phyloP scores from a whole-genome alignment of 1,139 yeast genomes.

The Candida freyschussii region DNA sequence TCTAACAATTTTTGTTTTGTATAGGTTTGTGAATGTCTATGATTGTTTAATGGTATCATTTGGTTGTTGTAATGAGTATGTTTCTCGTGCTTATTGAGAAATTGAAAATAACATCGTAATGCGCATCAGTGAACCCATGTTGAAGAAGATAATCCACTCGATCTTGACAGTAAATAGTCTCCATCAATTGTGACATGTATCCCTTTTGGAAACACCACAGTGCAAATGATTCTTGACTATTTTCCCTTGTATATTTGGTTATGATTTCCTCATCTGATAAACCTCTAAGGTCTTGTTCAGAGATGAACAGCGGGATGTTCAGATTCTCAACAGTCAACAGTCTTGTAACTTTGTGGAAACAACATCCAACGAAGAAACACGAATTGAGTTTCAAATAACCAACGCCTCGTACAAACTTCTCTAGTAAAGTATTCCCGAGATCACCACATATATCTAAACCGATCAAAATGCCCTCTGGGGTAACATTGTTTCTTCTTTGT shows the following conservation, averaged over 20 bases:
- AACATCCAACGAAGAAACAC: conserved; percentile 11
- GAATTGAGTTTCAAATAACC: conserved; percentile 7
- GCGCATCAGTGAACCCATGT: neutral
- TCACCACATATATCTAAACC: conserved; percentile 17
- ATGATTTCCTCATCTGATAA: conserved; percentile 6
- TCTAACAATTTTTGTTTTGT: no score
- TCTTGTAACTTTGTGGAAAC: conserved; percentile 10
- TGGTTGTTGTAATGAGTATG: no score
- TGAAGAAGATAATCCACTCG: conserved; percentile 2
- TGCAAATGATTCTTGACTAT: neutral
- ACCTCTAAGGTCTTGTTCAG: conserved; percentile 11
- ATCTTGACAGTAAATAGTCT: conserved; percentile 11
- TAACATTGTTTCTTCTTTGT: conserved; percentile 3
- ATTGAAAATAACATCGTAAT: conserved; percentile 10
- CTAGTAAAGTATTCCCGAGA: no score
- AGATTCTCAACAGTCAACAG: conserved; percentile 3
- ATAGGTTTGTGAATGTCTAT: no score
- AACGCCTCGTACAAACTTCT: no score
- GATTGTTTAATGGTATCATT: no score
- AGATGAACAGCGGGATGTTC: neutral
- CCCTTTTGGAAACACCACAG: conserved; percentile 8
- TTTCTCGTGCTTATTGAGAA: conserved; percentile 13
- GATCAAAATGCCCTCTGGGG: conserved; percentile 7
- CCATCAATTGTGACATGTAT: conserved; percentile 3
- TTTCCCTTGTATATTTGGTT: conserved; percentile 1